Percentiles rank a stretch among this genome's conserved stretches.
Conservation (phyloP, 169 alveolate species). For the Plasmodium vinckei region DNA sequence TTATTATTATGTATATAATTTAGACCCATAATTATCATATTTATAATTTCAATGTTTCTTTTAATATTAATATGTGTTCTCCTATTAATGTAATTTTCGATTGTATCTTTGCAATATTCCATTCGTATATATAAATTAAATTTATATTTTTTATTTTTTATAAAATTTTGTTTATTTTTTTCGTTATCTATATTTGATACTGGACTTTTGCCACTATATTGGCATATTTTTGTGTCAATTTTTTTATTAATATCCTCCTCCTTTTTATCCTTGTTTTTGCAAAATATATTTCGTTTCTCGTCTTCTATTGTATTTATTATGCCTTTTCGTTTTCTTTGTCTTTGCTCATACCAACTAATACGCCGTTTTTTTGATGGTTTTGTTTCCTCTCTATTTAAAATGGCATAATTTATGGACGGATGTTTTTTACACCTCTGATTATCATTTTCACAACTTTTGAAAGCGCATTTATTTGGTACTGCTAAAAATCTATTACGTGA, state of each 20-base stretch:
- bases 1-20: conserved; percentile 50
- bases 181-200: conserved; percentile 5
- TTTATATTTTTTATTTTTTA: conserved; percentile 8
- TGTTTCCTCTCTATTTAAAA: too few relatives aligned
- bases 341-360: too few relatives aligned
- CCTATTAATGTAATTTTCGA: conserved; percentile 43
- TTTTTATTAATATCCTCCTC: not conserved
- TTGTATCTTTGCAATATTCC: conserved; percentile 53
- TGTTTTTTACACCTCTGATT: too few relatives aligned
- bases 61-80: conserved; percentile 33
- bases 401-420: too few relatives aligned
- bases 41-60: conserved; percentile 41
- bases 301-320: too few relatives aligned
- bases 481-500: too few relatives aligned
- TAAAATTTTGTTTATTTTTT: conserved; percentile 4
- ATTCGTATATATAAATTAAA: conserved; percentile 50
- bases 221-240: not conserved
- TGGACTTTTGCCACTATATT: not conserved
- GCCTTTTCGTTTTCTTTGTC: too few relatives aligned
- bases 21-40: conserved; percentile 50
- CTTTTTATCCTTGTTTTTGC: not conserved
- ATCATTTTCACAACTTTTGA: too few relatives aligned
- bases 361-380: too few relatives aligned
- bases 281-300: too few relatives aligned
- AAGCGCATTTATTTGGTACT: too few relatives aligned